A percentile compares a stretch with the other conserved stretches of the same genome.
Evolutionary conservation across 2,329 filamentous ascomycete genomes (phyloP).

Genomic region (Diaporthe velutina): DNA sequence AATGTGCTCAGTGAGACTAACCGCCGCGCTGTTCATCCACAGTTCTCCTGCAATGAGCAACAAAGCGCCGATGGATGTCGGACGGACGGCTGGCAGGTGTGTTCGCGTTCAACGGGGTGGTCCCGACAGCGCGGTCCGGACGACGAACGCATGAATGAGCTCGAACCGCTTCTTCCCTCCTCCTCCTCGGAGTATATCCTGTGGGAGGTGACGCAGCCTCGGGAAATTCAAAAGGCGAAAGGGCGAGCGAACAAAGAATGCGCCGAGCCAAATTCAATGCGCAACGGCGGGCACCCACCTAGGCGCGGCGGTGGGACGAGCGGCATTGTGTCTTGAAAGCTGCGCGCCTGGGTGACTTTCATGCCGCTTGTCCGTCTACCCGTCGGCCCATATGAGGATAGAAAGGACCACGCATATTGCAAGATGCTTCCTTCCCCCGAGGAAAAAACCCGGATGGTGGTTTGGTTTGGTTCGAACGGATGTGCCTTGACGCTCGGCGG

Average conservation of each 20-base stretch:
- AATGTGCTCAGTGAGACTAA: not conserved
- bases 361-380: not conserved
- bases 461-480: not conserved
- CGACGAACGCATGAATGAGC: conserved; percentile 1
- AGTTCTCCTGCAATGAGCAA: too few species aligned
- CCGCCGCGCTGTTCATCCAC: not conserved
- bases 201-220: conserved; percentile 11
- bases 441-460: not conserved
- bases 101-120: not conserved
- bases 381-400: not conserved
- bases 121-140: conserved; percentile 2
- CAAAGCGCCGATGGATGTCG: not conserved
- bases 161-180: not conserved
- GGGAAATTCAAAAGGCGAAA: not conserved
- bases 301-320: not conserved
- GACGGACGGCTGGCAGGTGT: not conserved
- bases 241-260: not conserved
- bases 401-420: not conserved
- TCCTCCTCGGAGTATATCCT: not conserved
- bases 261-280: not conserved
- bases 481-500: conserved; percentile 21
- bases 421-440: not conserved
- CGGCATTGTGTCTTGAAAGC: not conserved
- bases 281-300: not conserved
- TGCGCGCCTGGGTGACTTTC: not conserved